Base-by-base conservation (phyloP, 441 rosid genomes). In the Syzygium malaccense region DNA sequence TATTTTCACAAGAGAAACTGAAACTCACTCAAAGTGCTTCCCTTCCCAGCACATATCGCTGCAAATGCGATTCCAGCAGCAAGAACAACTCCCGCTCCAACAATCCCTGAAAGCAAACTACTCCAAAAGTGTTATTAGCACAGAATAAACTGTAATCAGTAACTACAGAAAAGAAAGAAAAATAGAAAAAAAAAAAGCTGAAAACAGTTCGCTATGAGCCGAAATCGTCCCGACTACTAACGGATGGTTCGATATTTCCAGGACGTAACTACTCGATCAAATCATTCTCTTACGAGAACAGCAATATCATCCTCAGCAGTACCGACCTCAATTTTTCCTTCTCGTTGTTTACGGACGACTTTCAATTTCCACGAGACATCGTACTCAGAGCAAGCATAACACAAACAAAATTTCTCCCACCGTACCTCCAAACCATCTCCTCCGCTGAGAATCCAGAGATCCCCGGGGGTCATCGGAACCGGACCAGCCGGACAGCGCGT, bases 71-170 rank as follows among this genome's bases (percentile, higher is more conserved):
- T 88, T 20, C 95, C 97, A 14, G 92, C 92, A 86, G 95, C 88
- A 86, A 97, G 89, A 85, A 96, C 49, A 87, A 96, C 68, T 71
- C 96, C 99, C 84, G 96, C 96, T 55, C 96, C 96, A 87, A 94
- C 94, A 57, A 94, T 93, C 89, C 98, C 99, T 97, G 99, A 93
- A 93, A 95, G 91, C 92, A 92, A 93, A 93, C 98, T 96, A 96
- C 91, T 94, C 90, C 55, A 90, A 88, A 45, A 93, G 91, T 93
- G 94, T 94, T 91, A 94, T 64, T 66, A 85, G 85, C 45, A 85
- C 64, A 58, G 30, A 58, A 66, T 90, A 86, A 89, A 90, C 87
- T 88, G 85, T 45, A 85, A 78, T 41, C 3, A 86, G 55, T 87
- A 51, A 53, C 84, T 48, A 55, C 68, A 13, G 33, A 90, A 62